Evolutionary conservation across 2,329 filamentous ascomycete genomes (phyloP).

Genomic region (Colletotrichum filicis): DNA sequence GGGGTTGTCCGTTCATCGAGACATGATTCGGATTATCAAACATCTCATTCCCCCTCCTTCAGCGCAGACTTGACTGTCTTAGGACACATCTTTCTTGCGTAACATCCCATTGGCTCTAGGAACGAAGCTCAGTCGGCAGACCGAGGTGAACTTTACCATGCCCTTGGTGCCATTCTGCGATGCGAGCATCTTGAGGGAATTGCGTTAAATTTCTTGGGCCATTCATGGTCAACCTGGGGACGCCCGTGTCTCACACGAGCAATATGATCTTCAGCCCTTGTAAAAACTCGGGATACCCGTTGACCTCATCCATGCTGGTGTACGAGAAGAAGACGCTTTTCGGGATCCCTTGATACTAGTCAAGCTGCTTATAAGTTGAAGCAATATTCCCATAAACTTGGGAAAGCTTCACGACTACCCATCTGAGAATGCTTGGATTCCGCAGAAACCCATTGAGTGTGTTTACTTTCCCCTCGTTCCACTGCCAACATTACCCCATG

Average conservation of each 20-base stretch:
- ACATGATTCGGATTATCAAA: constrained; percentile 17
- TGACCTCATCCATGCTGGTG: background rate
- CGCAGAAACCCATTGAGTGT: constrained; percentile 30
- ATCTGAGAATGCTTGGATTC: constrained; percentile 30
- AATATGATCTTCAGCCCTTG: background rate
- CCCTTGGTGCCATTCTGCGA: constrained; percentile 4
- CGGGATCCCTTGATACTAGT: background rate
- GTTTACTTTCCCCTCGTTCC: background rate
- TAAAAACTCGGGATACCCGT: background rate
- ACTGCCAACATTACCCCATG: background rate
- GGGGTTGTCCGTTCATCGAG: background rate
- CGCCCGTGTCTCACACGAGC: constrained; percentile 10
- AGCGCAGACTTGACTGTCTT: background rate
- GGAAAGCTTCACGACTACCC: background rate
- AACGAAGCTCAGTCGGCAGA: background rate
- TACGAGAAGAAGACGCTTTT: background rate
- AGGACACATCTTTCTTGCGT: background rate
- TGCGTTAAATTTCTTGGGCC: background rate
- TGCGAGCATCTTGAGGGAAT: background rate
- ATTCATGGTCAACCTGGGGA: background rate
- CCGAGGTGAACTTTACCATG: background rate
- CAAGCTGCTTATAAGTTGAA: constrained; percentile 3
- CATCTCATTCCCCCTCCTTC: background rate
- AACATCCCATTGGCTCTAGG: background rate
- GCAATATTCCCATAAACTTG: background rate